phyloP scores from a whole-genome alignment of 345 rosid genomes.

The Microcos paniculata region DNA sequence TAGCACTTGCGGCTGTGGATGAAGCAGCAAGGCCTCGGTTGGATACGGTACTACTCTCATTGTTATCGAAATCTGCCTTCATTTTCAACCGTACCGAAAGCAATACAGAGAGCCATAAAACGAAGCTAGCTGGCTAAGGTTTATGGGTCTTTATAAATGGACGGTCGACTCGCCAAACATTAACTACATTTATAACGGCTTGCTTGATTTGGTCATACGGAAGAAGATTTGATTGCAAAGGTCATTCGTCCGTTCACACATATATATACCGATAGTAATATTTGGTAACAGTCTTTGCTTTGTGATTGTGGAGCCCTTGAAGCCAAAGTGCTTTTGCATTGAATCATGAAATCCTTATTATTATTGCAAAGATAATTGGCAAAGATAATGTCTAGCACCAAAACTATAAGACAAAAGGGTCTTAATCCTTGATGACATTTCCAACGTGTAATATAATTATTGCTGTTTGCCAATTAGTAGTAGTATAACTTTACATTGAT shows the following conservation, averaged over 20 bases:
- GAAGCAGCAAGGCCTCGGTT: background rate
- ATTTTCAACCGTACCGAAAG: background rate
- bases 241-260: background rate
- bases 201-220: background rate
- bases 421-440: background rate
- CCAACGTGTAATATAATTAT: too few relatives aligned
- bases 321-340: background rate
- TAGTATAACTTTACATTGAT: too few relatives aligned
- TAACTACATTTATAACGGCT: background rate
- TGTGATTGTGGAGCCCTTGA: conserved; percentile 7
- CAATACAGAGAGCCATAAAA: background rate
- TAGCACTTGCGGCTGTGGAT: background rate
- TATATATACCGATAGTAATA: too few relatives aligned
- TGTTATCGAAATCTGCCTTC: background rate
- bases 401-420: background rate
- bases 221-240: background rate
- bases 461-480: too few relatives aligned
- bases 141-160: background rate
- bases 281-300: background rate
- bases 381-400: too few relatives aligned
- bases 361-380: background rate
- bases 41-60: background rate
- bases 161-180: background rate
- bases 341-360: background rate
- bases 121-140: background rate